These are phyloP conservation scores for Cryphonectria japonica DNA, from an alignment of 2,329 filamentous ascomycete genomes.

Conservation along the genomic window DNA sequence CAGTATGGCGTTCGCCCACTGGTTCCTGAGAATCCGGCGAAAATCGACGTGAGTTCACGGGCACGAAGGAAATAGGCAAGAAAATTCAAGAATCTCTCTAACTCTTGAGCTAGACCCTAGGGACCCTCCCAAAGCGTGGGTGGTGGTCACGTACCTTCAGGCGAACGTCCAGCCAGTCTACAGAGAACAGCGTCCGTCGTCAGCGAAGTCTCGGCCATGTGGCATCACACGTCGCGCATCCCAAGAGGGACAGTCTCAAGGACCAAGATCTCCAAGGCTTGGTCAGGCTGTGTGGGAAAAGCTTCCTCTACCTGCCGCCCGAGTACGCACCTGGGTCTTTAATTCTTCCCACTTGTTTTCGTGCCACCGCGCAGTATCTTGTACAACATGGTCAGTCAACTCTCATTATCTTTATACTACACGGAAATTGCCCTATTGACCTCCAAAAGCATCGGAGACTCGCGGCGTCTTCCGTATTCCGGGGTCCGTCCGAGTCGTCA, in stretches of 20 bases:
- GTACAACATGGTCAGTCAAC: slow-evolving; percentile 57
- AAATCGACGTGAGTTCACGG: slow-evolving; percentile 39
- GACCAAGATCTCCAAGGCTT: slow-evolving; percentile 60
- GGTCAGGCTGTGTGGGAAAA: slow-evolving; percentile 65
- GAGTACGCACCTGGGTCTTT: slow-evolving; percentile 62
- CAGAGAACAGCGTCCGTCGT: slow-evolving; percentile 42
- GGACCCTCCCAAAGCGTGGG: slow-evolving; percentile 20
- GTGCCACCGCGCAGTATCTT: slow-evolving; percentile 67
- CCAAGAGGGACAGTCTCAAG: slow-evolving; percentile 50
- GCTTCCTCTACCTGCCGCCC: slow-evolving; percentile 61
- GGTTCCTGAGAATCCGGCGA: slow-evolving; percentile 42
- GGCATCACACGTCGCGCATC: slow-evolving; percentile 49
- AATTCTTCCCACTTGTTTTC: slow-evolving; percentile 66
- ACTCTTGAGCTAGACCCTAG: slow-evolving; percentile 10
- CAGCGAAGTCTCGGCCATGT: slow-evolving; percentile 61
- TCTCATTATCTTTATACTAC: not conserved
- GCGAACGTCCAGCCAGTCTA: slow-evolving; percentile 35
- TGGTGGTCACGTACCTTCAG: slow-evolving; percentile 38
- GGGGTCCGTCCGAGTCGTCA: slow-evolving; percentile 60
- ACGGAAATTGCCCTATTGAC: slow-evolving; percentile 29
- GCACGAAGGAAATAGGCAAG: not conserved
- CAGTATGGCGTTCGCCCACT: slow-evolving; percentile 58
- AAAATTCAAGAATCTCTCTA: not conserved
- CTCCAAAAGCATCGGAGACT: slow-evolving; percentile 43
- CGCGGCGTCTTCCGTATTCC: slow-evolving; percentile 67